A percentile compares a stretch with the other conserved stretches of the same genome.
These are phyloP conservation scores for Micractinium sp. DNA, from an alignment of 139 green algal genomes.

Conservation along the genomic window DNA sequence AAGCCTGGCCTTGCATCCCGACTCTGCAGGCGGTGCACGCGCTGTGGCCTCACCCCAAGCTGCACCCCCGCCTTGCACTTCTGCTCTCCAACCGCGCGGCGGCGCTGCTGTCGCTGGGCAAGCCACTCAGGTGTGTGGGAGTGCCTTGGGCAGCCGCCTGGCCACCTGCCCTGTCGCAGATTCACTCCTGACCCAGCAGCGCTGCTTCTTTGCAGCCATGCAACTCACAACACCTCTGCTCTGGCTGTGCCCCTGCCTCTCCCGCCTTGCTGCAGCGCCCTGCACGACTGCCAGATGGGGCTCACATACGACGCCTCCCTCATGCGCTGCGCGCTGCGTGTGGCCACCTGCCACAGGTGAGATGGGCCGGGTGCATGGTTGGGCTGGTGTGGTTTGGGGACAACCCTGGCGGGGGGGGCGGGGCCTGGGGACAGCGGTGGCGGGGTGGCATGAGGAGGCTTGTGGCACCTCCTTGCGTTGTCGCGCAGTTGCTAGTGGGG, in stretches of 20 bases:
- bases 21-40: constrained; percentile 29
- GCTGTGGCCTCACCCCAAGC: constrained; percentile 15
- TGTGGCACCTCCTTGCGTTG: not conserved
- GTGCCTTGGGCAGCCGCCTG: not conserved
- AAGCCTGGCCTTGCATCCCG: not conserved
- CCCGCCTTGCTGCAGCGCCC: constrained; percentile 8
- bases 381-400: not conserved
- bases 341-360: constrained; percentile 45
- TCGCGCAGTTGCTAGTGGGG: not conserved
- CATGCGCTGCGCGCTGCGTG: constrained; percentile 41
- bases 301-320: constrained; percentile 28
- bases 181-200: not conserved
- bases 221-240: not conserved
- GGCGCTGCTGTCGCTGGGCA: constrained; percentile 25
- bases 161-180: not conserved
- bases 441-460: not conserved
- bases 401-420: not conserved
- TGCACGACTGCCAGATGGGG: constrained; percentile 41
- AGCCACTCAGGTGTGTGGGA: constrained; percentile 17
- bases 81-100: constrained; percentile 46
- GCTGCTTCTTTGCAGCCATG: not conserved
- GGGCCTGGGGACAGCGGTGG: too few species aligned
- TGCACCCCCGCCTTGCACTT: constrained; percentile 29
- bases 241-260: not conserved
- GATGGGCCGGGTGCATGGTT: constrained; percentile 7